A percentile compares a stretch with the other conserved stretches of the same genome.
These are phyloP conservation scores for Septoria linicola DNA, from an alignment of 2,329 filamentous ascomycete species.

Conservation along the genomic window DNA sequence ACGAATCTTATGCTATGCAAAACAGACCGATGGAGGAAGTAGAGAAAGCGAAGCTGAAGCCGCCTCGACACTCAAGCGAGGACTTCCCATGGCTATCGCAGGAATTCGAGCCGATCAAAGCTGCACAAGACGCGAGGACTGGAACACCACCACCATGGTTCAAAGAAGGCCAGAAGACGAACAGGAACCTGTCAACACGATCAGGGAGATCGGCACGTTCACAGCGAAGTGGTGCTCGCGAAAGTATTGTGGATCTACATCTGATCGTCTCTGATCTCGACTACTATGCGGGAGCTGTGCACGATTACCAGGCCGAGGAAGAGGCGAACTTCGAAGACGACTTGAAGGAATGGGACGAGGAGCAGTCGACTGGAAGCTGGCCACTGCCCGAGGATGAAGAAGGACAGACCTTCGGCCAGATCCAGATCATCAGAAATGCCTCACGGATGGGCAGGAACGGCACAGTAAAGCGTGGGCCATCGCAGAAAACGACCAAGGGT, in stretches of 20 bases:
- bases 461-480: slow-evolving; percentile 32
- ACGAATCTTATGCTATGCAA: slow-evolving; percentile 29
- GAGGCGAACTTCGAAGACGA: slow-evolving; percentile 34
- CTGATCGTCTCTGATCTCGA: slow-evolving; percentile 39
- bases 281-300: slow-evolving; percentile 40
- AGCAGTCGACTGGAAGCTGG: slow-evolving; percentile 27
- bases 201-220: slow-evolving; percentile 26
- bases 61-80: slow-evolving; percentile 26
- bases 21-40: slow-evolving; percentile 32
- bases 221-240: slow-evolving; percentile 31
- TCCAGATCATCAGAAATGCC: slow-evolving; percentile 33
- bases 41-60: slow-evolving; percentile 32
- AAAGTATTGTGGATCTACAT: slow-evolving; percentile 38
- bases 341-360: slow-evolving; percentile 33
- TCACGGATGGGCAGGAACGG: slow-evolving; percentile 30
- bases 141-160: slow-evolving; percentile 36
- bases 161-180: slow-evolving; percentile 32
- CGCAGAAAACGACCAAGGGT: slow-evolving; percentile 32
- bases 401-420: slow-evolving; percentile 34
- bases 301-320: slow-evolving; percentile 38
- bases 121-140: slow-evolving; percentile 22
- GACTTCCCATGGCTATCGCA: slow-evolving; percentile 37
- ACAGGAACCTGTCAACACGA: slow-evolving; percentile 23
- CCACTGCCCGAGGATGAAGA: slow-evolving; percentile 28
- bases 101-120: slow-evolving; percentile 36